Conservation (phyloP, 139 green algal genomes). For the Mesotaenium endlicherianum region DNA sequence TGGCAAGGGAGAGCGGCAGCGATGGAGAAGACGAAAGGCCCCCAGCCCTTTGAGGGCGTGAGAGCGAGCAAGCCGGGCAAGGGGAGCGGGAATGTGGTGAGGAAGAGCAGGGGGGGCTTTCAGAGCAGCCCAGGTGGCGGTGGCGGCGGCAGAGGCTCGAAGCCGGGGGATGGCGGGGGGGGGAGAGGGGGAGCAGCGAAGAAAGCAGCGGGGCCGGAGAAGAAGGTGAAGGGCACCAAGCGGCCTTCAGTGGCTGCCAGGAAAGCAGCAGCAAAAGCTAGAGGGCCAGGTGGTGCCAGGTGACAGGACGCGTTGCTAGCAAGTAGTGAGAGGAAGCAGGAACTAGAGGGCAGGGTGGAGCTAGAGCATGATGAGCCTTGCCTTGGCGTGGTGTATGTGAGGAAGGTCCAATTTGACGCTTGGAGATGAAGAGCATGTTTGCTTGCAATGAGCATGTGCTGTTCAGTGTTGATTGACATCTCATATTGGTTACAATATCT, state of each 20-base stretch:
- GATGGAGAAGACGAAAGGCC: not conserved
- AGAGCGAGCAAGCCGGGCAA: not conserved
- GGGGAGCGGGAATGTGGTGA: not conserved
- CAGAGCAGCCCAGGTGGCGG: not conserved
- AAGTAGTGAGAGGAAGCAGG: too few relatives aligned
- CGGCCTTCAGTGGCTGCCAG: constrained; percentile 14
- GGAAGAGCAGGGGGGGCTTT: not conserved
- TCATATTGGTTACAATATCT: too few relatives aligned
- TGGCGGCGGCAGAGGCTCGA: not conserved
- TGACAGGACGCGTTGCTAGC: too few relatives aligned
- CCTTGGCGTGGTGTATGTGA: too few relatives aligned
- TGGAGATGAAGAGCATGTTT: too few relatives aligned
- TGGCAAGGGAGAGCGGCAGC: not conserved
- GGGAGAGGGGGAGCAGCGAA: not conserved
- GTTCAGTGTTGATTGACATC: too few relatives aligned
- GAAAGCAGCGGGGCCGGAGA: not conserved
- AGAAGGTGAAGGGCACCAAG: not conserved
- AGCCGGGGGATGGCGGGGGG: not conserved
- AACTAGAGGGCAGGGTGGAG: too few relatives aligned
- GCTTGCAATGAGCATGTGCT: too few relatives aligned
- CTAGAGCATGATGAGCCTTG: too few relatives aligned
- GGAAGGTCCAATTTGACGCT: too few relatives aligned
- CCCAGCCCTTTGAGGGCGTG: not conserved
- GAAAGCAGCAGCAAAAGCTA: constrained; percentile 15
- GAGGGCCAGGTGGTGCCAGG: too few relatives aligned